Percentiles rank a stretch among this genome's conserved stretches.
These are phyloP conservation scores for Clavaria fumosa DNA, from an alignment of 768 basidiomycete species.

Conservation along the genomic window DNA sequence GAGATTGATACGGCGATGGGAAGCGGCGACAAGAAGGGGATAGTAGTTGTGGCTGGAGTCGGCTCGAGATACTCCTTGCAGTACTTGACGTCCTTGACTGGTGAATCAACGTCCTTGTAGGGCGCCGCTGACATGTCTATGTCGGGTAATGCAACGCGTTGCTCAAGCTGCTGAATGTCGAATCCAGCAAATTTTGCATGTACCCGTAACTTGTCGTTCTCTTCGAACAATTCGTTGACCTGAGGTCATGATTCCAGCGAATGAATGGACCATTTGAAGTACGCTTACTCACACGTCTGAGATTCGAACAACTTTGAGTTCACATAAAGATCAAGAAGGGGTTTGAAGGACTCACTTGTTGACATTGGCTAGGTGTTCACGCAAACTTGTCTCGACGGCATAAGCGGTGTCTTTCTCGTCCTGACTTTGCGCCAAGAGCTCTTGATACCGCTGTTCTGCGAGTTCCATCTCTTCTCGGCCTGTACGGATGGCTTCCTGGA, in stretches of 20 bases:
- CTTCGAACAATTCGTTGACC: constrained; percentile 25
- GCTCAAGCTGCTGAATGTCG: too few species aligned
- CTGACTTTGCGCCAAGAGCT: constrained; percentile 23
- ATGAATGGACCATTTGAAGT: not conserved
- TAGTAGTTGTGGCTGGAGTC: too few species aligned
- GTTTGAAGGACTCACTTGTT: constrained; percentile 23
- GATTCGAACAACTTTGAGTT: constrained; percentile 5
- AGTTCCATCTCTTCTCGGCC: constrained; percentile 19
- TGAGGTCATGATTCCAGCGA: constrained; percentile 6
- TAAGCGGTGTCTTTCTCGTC: constrained; percentile 39
- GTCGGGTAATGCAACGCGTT: too few species aligned
- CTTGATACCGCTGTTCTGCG: constrained; percentile 23
- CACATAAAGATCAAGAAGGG: constrained; percentile 3
- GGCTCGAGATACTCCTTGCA: too few species aligned
- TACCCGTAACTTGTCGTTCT: constrained; percentile 18
- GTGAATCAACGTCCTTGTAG: too few species aligned
- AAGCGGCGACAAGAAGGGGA: too few species aligned
- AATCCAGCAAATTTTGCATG: constrained; percentile 13
- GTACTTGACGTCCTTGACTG: too few species aligned
- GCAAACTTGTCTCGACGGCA: constrained; percentile 35
- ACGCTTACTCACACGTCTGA: constrained; percentile 19
- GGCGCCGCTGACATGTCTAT: too few species aligned
- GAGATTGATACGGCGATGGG: too few species aligned
- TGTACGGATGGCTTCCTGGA: constrained; percentile 22
- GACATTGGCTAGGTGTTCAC: constrained; percentile 31